Conservation (phyloP, 768 basidiomycete genomes). For the Pleurotus platypus region DNA sequence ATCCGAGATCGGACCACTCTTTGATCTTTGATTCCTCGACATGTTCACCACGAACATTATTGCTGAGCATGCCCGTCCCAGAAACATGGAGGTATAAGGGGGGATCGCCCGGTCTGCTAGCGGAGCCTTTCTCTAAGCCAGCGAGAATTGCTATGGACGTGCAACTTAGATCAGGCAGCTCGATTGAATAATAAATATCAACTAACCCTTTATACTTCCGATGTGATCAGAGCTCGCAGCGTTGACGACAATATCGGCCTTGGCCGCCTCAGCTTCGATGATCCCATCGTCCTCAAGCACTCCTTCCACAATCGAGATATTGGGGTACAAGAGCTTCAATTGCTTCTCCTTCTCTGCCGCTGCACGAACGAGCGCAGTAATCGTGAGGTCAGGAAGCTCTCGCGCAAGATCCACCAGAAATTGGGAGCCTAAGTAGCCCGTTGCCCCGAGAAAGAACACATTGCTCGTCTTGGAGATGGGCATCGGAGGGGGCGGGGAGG, state of each 20-base stretch:
- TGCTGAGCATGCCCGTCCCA: slow-evolving; percentile 34
- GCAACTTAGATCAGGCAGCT: background rate
- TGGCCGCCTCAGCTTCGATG: slow-evolving; percentile 29
- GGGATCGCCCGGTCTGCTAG: slow-evolving; percentile 29
- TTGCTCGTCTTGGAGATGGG: slow-evolving; percentile 8
- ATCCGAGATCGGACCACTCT: slow-evolving; percentile 33
- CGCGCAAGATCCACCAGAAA: slow-evolving; percentile 29
- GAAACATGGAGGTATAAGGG: slow-evolving; percentile 43
- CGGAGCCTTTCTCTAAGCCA: slow-evolving; percentile 33
- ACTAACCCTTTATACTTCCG: slow-evolving; percentile 27
- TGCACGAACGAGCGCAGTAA: slow-evolving; percentile 34
- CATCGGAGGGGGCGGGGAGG: background rate
- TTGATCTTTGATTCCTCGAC: slow-evolving; percentile 23
- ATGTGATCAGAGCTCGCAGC: slow-evolving; percentile 36
- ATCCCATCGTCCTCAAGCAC: slow-evolving; percentile 29
- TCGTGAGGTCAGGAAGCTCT: slow-evolving; percentile 26
- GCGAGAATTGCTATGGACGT: slow-evolving; percentile 28
- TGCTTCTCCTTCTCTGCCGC: slow-evolving; percentile 22
- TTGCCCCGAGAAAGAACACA: slow-evolving; percentile 40
- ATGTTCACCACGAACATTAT: slow-evolving; percentile 36
- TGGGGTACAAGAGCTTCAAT: slow-evolving; percentile 28
- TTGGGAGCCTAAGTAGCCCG: slow-evolving; percentile 40
- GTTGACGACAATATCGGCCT: slow-evolving; percentile 37
- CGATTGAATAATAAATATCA: background rate
- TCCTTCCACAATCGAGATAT: slow-evolving; percentile 33